Base-by-base conservation (phyloP, 345 rosid species). In the Carallia brachiata region DNA sequence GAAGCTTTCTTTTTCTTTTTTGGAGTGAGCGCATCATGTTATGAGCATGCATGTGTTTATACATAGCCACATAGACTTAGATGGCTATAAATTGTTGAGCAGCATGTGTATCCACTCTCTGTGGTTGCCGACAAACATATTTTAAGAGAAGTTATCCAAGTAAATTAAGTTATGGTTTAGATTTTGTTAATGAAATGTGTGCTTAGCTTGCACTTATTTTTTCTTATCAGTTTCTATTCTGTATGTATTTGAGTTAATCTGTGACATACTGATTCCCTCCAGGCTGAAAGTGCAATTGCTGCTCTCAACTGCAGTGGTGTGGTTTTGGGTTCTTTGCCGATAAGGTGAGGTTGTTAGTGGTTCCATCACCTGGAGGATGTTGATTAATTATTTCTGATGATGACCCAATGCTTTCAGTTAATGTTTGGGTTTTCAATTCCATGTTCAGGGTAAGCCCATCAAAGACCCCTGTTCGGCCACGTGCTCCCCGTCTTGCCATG, bases 241-340 rank as follows among this genome's bases (percentile, higher is more conserved):
- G 16, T 7, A 23, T 65, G 7, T 31, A 16, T 64, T 28, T 9
- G 16, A 34, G 52, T 36, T 23, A 12, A 30, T 36, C 52, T 15
- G 5, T 32, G 60, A 66, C 7, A 16, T 50, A 52, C 17, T 52
- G 17, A 28, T 66, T 65, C 34, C 2, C 47, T 31, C 67, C 86
- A 92, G 98, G 98, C 98, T 57, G 98, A 93, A 82, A 93, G 98
- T 76, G 98, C 98, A 7, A 90, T 93, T 73, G 91, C 92, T 48
- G 98, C 98, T 77, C 96, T 93, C 37, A 93, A 89, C 81, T 93
- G 97, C 68, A 93, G 98, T 37, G 98, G 98, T 32, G 97, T 88
- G 67, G 86, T 93, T 77, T 87, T 93, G 73, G 98, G 97, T 73
- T 78, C 97, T 67, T 70, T 90, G 83, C 98, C 97, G 5, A 89